Conservation (phyloP, 768 basidiomycete species). For the Kwoniella mangroviensis region DNA sequence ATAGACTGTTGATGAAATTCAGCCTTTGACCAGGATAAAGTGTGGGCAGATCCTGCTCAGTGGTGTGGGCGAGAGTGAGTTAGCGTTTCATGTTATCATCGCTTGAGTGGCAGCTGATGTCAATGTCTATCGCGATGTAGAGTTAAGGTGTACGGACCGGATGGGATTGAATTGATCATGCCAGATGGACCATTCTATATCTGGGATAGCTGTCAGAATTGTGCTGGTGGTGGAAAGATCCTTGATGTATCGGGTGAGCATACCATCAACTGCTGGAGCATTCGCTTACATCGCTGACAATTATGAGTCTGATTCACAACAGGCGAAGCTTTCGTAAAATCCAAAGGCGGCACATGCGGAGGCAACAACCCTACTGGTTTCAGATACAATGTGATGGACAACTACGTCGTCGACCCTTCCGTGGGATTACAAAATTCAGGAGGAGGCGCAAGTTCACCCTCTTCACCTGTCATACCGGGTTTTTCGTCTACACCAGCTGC, state of each 20-base stretch:
- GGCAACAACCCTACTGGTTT: conserved; percentile 35
- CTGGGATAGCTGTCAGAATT: conserved; percentile 27
- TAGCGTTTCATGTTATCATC: neutral
- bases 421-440: conserved; percentile 5
- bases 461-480: neutral
- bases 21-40: conserved; percentile 24
- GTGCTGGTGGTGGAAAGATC: conserved; percentile 16
- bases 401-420: conserved; percentile 26
- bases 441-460: neutral
- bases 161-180: conserved; percentile 8
- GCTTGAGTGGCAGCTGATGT: neutral
- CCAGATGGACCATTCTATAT: conserved; percentile 25
- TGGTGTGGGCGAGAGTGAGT: conserved; percentile 33
- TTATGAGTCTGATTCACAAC: neutral
- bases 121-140: neutral
- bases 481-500: neutral
- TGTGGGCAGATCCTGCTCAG: conserved; percentile 21
- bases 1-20: neutral
- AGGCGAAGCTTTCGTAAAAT: conserved; percentile 30
- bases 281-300: neutral
- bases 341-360: conserved; percentile 35
- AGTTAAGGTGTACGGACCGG: conserved; percentile 17
- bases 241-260: conserved; percentile 29
- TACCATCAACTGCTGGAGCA: neutral
- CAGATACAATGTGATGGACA: conserved; percentile 30